These are phyloP conservation scores for Nepenthes alata DNA, from an alignment of 179 eudicot genomes.

Conservation along the genomic window DNA sequence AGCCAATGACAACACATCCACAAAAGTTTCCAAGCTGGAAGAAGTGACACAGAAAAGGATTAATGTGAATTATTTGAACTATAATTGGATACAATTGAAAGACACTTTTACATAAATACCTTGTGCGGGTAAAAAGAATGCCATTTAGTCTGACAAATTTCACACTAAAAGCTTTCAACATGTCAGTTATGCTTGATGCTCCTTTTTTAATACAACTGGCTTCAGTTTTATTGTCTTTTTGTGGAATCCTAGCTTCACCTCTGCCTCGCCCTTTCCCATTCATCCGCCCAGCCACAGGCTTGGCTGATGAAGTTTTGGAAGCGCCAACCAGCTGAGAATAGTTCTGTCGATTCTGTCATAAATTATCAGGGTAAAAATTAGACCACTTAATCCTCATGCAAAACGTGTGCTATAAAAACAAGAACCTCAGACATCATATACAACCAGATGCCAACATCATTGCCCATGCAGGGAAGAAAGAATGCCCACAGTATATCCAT, in stretches of 20 bases:
- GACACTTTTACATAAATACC: slow-evolving; percentile 29
- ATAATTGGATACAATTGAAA: not conserved
- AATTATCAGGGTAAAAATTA: not conserved
- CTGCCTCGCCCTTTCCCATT: slow-evolving; percentile 60
- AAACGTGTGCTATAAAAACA: too few relatives aligned
- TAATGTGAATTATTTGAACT: not conserved
- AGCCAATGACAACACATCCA: slow-evolving; percentile 44
- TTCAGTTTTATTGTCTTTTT: slow-evolving; percentile 39
- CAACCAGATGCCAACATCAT: too few relatives aligned
- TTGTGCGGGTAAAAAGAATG: slow-evolving; percentile 86
- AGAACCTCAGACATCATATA: too few relatives aligned
- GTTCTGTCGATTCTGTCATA: slow-evolving; percentile 76
- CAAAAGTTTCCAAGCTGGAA: slow-evolving; percentile 84
- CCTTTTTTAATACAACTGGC: slow-evolving; percentile 38
- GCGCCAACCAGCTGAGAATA: slow-evolving; percentile 49
- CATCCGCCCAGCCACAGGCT: slow-evolving; percentile 25
- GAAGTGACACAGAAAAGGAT: slow-evolving; percentile 10
- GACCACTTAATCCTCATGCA: not conserved
- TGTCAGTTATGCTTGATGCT: slow-evolving; percentile 27
- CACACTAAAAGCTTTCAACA: slow-evolving; percentile 45
- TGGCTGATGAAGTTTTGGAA: slow-evolving; percentile 32
- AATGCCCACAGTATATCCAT: too few relatives aligned
- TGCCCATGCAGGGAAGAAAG: too few relatives aligned
- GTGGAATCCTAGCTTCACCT: slow-evolving; percentile 35
- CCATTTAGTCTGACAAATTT: slow-evolving; percentile 82